Percentiles rank a stretch among this genome's conserved stretches.
These are phyloP conservation scores for Chlorencoelia australis DNA, from an alignment of 2,329 filamentous ascomycete genomes.

Conservation along the genomic window DNA sequence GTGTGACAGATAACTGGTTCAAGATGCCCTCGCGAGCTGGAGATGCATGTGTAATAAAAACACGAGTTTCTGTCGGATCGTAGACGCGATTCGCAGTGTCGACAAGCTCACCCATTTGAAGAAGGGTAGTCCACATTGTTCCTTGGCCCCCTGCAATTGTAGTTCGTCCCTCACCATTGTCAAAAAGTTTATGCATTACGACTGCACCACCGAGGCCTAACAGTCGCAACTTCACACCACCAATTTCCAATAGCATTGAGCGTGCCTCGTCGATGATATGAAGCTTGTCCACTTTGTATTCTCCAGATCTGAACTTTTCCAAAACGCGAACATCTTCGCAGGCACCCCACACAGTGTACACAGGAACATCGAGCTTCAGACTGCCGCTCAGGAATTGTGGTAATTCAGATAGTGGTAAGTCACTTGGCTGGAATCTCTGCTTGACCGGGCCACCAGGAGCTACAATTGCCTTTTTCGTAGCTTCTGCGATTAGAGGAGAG, in stretches of 20 bases:
- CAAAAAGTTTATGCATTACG: slow-evolving; percentile 99
- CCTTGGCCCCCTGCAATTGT: slow-evolving; percentile 97
- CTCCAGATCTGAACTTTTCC: slow-evolving; percentile 92
- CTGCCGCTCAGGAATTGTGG: slow-evolving; percentile 79
- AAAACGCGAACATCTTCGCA: slow-evolving; percentile 96
- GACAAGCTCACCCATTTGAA: slow-evolving; percentile 97
- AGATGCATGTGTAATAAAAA: slow-evolving; percentile 95
- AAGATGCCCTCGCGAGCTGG: slow-evolving; percentile 92
- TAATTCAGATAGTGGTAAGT: slow-evolving; percentile 87
- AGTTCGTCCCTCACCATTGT: slow-evolving; percentile 94
- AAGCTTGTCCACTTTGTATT: slow-evolving; percentile 96
- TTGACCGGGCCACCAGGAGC: slow-evolving; percentile 71
- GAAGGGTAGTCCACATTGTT: slow-evolving; percentile 97
- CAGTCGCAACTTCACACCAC: slow-evolving; percentile 89
- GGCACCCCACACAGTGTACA: slow-evolving; percentile 98
- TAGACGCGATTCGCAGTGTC: slow-evolving; percentile 98
- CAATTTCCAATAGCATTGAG: slow-evolving; percentile 87
- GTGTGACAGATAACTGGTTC: slow-evolving; percentile 92
- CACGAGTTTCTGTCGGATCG: slow-evolving; percentile 91
- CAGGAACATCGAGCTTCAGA: slow-evolving; percentile 86
- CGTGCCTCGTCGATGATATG: slow-evolving; percentile 98
- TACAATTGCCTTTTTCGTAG: slow-evolving; percentile 57
- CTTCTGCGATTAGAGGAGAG: slow-evolving; percentile 82
- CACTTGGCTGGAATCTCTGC: slow-evolving; percentile 67
- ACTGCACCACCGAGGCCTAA: slow-evolving; percentile 91